Conservation (phyloP, 176 grass and related monocot genomes). For the Avena insularis region DNA sequence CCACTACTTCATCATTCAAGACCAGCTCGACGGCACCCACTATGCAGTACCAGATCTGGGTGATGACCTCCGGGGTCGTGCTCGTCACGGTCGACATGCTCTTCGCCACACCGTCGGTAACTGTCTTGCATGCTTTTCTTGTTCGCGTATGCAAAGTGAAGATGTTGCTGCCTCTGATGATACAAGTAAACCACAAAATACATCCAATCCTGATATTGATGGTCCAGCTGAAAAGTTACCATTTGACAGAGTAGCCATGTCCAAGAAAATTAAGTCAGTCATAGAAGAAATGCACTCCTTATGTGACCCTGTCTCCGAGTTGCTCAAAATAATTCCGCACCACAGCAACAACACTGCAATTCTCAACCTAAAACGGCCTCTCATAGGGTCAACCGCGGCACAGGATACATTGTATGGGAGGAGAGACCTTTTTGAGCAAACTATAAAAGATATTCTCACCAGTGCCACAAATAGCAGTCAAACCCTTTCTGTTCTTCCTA, state of each 20-base stretch:
- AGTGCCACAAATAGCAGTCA: accelerated
- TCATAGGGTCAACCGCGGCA: neutral
- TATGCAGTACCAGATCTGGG: neutral
- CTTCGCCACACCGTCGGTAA: neutral
- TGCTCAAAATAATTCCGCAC: neutral
- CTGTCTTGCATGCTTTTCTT: neutral
- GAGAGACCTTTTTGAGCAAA: neutral
- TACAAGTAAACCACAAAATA: neutral
- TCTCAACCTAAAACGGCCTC: neutral
- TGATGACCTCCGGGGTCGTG: neutral
- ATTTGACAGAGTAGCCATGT: neutral
- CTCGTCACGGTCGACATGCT: neutral
- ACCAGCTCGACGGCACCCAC: neutral
- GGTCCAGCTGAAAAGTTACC: neutral
- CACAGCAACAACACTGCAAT: neutral
- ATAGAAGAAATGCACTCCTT: neutral
- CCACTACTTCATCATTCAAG: neutral
- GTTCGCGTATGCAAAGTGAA: neutral
- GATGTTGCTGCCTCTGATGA: neutral
- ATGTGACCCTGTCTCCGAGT: neutral
- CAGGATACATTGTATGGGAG: neutral
- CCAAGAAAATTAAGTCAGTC: neutral
- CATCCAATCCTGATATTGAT: neutral
- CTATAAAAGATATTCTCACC: neutral
- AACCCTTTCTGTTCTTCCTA: neutral